Evolutionary conservation across 768 basidiomycete species (phyloP).

Genomic region (Mycena indigotica): DNA sequence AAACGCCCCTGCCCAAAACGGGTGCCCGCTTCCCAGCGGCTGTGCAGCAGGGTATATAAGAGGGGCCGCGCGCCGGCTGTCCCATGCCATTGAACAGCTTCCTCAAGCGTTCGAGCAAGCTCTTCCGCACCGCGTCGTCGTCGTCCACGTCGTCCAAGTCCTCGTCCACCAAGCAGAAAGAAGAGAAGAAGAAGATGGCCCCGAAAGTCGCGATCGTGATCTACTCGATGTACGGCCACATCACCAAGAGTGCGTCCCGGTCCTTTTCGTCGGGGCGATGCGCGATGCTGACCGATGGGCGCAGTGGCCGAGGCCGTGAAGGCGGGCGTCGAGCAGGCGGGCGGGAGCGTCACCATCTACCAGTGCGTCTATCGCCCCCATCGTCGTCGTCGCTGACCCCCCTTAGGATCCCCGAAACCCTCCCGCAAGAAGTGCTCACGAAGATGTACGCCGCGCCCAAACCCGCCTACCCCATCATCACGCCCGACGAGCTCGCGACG

Average conservation of each 20-base stretch:
- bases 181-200: too few relatives aligned
- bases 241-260: conserved; percentile 58
- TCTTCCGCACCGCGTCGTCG: too few relatives aligned
- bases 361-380: conserved; percentile 43
- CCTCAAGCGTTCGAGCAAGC: too few relatives aligned
- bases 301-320: conserved; percentile 64
- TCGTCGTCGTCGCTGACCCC: neutral
- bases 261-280: conserved; percentile 9
- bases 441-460: conserved; percentile 76
- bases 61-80: too few relatives aligned
- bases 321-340: conserved; percentile 48
- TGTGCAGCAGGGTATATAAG: too few relatives aligned
- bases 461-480: conserved; percentile 69
- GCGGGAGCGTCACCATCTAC: conserved; percentile 53
- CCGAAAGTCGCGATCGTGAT: conserved; percentile 72
- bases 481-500: conserved; percentile 49
- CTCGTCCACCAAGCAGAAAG: too few relatives aligned
- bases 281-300: too few relatives aligned
- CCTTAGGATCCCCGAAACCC: conserved; percentile 75
- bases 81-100: too few relatives aligned
- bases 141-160: too few relatives aligned
- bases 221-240: conserved; percentile 76
- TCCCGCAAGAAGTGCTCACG: conserved; percentile 63
- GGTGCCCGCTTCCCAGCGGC: too few relatives aligned
- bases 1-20: too few relatives aligned